Evolutionary conservation across 2,329 filamentous ascomycete species (phyloP).

Genomic region (Calonectria fujianensis): DNA sequence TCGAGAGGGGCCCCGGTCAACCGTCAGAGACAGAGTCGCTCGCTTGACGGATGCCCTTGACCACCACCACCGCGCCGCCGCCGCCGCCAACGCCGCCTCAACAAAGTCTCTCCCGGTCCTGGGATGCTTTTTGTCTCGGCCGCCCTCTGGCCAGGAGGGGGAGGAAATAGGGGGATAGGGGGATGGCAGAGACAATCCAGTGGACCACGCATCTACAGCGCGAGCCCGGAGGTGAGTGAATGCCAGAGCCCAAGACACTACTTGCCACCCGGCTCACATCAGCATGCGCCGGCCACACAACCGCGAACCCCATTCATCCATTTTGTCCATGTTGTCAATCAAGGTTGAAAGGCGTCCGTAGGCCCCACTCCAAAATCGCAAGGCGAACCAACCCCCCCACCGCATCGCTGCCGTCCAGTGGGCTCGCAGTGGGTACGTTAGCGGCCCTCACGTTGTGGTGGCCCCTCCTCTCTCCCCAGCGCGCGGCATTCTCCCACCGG

Average conservation of each 20-base stretch:
- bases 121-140: conserved; percentile 23
- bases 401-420: conserved; percentile 46
- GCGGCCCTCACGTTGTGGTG: conserved; percentile 39
- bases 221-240: neutral
- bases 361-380: conserved; percentile 42
- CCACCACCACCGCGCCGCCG: conserved; percentile 13
- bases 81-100: conserved; percentile 35
- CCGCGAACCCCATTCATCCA: conserved; percentile 10
- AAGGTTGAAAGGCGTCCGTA: conserved; percentile 43
- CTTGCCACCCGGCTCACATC: conserved; percentile 13
- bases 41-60: conserved; percentile 19
- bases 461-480: conserved; percentile 32
- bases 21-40: conserved; percentile 12
- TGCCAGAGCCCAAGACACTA: neutral
- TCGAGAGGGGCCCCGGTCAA: conserved; percentile 24
- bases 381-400: conserved; percentile 52
- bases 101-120: conserved; percentile 32
- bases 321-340: conserved; percentile 23
- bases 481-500: conserved; percentile 39
- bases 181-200: neutral
- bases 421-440: conserved; percentile 38
- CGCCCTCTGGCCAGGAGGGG: neutral
- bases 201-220: neutral
- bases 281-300: conserved; percentile 1
- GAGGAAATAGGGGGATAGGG: neutral